Conservation (phyloP, 176 grass and related monocot species). For the Zizania latifolia region DNA sequence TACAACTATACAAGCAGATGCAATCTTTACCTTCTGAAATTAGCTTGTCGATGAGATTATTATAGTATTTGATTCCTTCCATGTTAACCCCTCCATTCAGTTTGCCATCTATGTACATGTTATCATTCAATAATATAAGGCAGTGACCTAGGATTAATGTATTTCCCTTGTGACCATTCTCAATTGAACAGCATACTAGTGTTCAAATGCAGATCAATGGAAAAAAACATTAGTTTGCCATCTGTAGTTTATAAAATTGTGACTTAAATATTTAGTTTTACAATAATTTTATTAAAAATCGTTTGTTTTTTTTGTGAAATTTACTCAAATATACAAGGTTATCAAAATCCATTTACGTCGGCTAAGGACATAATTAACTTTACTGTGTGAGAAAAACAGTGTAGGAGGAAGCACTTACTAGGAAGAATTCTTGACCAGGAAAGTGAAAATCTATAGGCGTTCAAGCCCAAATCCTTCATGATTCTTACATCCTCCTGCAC, state of each 20-base stretch:
- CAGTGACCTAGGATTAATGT: not conserved
- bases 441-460: slow-evolving; percentile 80
- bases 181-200: not conserved
- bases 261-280: too few species aligned
- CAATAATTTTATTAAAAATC: too few species aligned
- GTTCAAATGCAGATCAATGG: not conserved
- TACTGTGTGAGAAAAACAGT: not conserved
- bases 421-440: slow-evolving; percentile 85
- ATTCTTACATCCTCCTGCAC: slow-evolving; percentile 68
- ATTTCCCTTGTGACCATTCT: not conserved
- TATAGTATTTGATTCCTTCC: slow-evolving; percentile 88
- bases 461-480: slow-evolving; percentile 72
- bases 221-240: slow-evolving; percentile 3
- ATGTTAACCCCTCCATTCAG: slow-evolving; percentile 56
- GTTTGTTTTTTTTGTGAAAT: too few species aligned
- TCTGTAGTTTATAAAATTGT: not conserved
- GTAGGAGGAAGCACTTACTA: slow-evolving; percentile 45
- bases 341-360: slow-evolving; percentile 1
- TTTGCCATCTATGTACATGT: slow-evolving; percentile 54
- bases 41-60: slow-evolving; percentile 68
- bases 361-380: not conserved
- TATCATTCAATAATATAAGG: slow-evolving; percentile 9
- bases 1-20: not conserved
- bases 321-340: slow-evolving; percentile 7
- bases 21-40: slow-evolving; percentile 51